A percentile compares a stretch with the other conserved stretches of the same genome.
Conservation (phyloP, 495 filamentous ascomycete species). For the Lasiosphaeria ovina region DNA sequence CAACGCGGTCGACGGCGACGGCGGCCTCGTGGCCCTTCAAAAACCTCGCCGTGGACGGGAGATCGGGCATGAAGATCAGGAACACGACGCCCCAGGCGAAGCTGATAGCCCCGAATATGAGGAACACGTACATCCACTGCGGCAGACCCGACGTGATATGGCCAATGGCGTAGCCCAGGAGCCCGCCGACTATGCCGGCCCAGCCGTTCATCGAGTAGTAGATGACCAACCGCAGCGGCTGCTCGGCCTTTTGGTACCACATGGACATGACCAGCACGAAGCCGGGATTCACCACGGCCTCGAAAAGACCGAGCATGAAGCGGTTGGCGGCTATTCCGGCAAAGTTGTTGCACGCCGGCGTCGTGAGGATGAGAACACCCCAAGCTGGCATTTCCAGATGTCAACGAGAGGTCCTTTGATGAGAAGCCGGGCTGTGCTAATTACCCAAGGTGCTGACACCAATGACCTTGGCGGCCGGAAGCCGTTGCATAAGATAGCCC, state of each 20-base stretch:
- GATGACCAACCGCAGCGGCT: conserved; percentile 41
- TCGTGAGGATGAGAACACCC: too few species aligned
- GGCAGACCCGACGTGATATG: conserved; percentile 55
- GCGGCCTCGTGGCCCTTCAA: conserved; percentile 65
- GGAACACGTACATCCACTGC: conserved; percentile 67
- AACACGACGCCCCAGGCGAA: conserved; percentile 44
- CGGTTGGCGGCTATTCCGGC: conserved; percentile 44
- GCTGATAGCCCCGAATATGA: conserved; percentile 66
- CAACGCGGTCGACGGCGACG: conserved; percentile 65
- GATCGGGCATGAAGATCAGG: conserved; percentile 68
- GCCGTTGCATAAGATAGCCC: too few species aligned
- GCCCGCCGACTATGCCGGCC: conserved; percentile 49
- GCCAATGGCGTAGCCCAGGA: conserved; percentile 58
- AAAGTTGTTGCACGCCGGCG: too few species aligned
- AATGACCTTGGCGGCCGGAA: too few species aligned
- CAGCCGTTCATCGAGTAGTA: conserved; percentile 48
- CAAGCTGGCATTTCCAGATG: too few species aligned
- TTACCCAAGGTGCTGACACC: too few species aligned
- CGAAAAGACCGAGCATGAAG: conserved; percentile 67
- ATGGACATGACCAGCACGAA: conserved; percentile 53
- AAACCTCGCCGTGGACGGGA: conserved; percentile 70
- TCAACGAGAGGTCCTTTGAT: too few species aligned
- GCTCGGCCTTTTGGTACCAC: conserved; percentile 57
- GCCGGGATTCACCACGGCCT: conserved; percentile 47
- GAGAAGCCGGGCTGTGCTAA: too few species aligned